Evolutionary conservation across 176 grass and related monocot species (phyloP), one percentile per base, ranked within the genome.

Genomic region (Carex cristatella): DNA sequence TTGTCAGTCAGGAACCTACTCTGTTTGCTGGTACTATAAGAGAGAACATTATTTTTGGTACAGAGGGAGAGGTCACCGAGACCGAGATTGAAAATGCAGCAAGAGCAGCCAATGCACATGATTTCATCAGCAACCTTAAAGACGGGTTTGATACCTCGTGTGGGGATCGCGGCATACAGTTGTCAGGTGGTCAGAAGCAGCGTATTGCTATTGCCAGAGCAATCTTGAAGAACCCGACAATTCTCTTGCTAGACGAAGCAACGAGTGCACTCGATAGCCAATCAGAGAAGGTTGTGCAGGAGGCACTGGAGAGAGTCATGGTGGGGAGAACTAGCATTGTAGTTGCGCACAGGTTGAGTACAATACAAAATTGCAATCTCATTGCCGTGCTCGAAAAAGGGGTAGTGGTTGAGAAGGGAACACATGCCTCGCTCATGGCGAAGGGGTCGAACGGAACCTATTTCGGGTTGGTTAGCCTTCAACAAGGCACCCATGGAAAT

Each of bases 1-100:
- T 99, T 44, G 96, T 99, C 81, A 92, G 93, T 59, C 96, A 99
- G 82, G 96, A 99, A 69, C 93, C 96, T 85, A 95, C 96, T n/a
- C 79, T 99, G 66, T 99, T 99, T 65, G 93, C 89, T 13, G 93
- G 96, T 44, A 92, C 88, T 0, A 88, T 99, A 57, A 87, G 90
- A 61, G 88, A 99, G 60, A 98, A 98, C 82, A 95, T 99, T 30
- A 64, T 89, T 7, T 99, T 92, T 28, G 93, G 96, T 49, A 86
- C 91, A 31, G 90, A 93, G 79, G 59, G 72, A 64, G 63, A 69
- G 64, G 84, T 86, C 23, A 94, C 71, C 7, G 90, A 92, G 81
- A 87, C 83, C 15, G 96, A 99, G 88, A 79, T 95, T 14, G 96
- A 95, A 70, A 74, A 80, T 65, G 96, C 93, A 69, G 93, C 96